Base-by-base conservation (phyloP, 2,329 filamentous ascomycete species). In the Sclerotinia minor region DNA sequence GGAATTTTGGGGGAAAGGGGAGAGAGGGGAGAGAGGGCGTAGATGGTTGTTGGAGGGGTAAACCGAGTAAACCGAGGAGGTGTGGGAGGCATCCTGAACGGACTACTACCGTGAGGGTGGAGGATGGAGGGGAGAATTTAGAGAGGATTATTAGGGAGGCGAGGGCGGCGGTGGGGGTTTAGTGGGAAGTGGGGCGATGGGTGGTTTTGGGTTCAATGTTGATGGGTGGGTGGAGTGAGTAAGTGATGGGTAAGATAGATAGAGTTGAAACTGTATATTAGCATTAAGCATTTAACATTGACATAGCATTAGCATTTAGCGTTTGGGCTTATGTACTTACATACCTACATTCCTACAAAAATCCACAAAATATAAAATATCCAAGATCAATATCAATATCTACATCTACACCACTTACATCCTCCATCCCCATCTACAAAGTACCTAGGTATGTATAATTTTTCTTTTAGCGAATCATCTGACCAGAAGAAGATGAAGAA, bases 31-130 rank as follows among this genome's bases (percentile, higher is more conserved):
- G 75, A 29, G 60, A 41, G 17, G 60, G 60, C 8, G 82, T 80
- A 74, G 75, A 79, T 32, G 83, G 82, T 67, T 89, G 87, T 78
- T 86, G 83, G 75, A 83, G 85, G 76, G 85, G 83, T 74, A 87
- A 84, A 61, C 87, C 87, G 21, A 84, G 83, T 73, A 84, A 88
- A 71, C 82, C 83, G 35, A 79, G 81, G 68, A 81, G 84, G 35
- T 89, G 87, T 73, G 87, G 86, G 11, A 81, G 86, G 29, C 87
- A 88, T 57, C 75, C 75, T 3, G 65, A 74, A 32, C 70, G 75
- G 52, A 75, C 75, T 29, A 75, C 72, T 9, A 72, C 73, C 15
- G 67, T 73, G 49, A 71, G 73, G 54, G 73, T 73, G 59, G 73
- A 72, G 61, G 71, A 73, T 67, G 64, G 55, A 9, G 49, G 41